Conservation (phyloP, 345 rosid genomes). For the Schrenkiella parvula region DNA sequence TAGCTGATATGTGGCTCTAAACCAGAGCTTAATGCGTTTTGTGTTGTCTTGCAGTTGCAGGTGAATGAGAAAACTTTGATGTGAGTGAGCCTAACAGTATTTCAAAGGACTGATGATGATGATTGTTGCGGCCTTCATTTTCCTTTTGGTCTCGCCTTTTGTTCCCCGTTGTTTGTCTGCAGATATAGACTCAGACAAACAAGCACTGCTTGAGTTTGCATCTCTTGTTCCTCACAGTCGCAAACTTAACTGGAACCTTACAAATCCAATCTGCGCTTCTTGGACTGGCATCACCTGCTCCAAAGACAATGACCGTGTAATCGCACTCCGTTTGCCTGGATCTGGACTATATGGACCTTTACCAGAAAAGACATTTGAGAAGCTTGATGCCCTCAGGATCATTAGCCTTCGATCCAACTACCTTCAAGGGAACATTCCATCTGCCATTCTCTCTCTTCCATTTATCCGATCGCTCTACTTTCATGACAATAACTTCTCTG, state of each 20-base stretch:
- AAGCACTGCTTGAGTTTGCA: constrained; percentile 75
- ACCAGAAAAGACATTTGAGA: constrained; percentile 71
- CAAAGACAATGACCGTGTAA: constrained; percentile 48
- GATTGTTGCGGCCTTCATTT: constrained; percentile 36
- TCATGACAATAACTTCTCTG: constrained; percentile 80
- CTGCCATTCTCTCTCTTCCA: constrained; percentile 70
- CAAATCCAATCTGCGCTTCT: constrained; percentile 46
- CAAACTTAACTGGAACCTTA: constrained; percentile 73
- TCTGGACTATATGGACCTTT: constrained; percentile 70
- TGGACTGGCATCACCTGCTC: constrained; percentile 84
- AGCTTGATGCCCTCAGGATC: constrained; percentile 60
- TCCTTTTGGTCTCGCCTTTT: constrained; percentile 35
- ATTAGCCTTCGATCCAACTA: constrained; percentile 78
- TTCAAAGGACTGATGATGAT: constrained; percentile 36
- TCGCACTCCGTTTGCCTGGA: constrained; percentile 75
- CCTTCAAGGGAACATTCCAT: constrained; percentile 65
- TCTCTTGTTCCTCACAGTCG: constrained; percentile 65
- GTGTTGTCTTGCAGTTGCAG: constrained; percentile 16
- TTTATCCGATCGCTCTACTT: constrained; percentile 60
- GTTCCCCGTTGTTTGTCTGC: constrained; percentile 35
- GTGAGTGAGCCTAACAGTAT: constrained; percentile 14
- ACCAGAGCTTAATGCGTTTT: constrained; percentile 2
- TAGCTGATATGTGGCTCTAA: not conserved
- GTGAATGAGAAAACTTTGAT: constrained; percentile 24
- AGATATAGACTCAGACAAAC: constrained; percentile 56